Evolutionary conservation across 345 rosid species (phyloP).

Genomic region (Isatis tinctoria): DNA sequence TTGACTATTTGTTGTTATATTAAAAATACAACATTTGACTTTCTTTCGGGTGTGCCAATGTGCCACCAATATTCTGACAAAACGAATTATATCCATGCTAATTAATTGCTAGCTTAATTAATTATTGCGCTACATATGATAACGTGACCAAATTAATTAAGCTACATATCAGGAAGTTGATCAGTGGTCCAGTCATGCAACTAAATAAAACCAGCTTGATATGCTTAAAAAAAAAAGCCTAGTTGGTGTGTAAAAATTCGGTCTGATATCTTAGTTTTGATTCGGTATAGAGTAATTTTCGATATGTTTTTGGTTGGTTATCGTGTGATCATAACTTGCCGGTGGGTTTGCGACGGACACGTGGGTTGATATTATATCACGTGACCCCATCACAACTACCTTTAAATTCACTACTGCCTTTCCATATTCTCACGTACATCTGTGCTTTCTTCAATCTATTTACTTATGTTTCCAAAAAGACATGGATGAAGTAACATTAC

Average conservation of each 20-base stretch:
- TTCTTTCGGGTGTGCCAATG: neutral
- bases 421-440: conserved; percentile 26
- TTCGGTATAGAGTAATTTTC: neutral
- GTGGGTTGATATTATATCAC: conserved; percentile 18
- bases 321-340: conserved; percentile 19
- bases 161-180: conserved; percentile 13
- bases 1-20: neutral
- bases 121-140: neutral
- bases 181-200: conserved; percentile 21
- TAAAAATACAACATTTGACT: conserved; percentile 10
- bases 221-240: neutral
- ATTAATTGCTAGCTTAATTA: conserved; percentile 18
- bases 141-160: conserved; percentile 24
- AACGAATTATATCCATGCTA: conserved; percentile 19
- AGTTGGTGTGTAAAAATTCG: neutral
- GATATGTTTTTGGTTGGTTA: neutral
- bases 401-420: conserved; percentile 14
- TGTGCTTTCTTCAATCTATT: conserved; percentile 5
- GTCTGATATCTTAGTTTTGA: neutral
- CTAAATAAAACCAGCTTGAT: neutral
- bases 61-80: conserved; percentile 25
- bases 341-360: conserved; percentile 22
- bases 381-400: conserved; percentile 15
- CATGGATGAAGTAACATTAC: neutral
- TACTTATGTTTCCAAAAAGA: conserved; percentile 13